A percentile compares a stretch with the other conserved stretches of the same genome.
Conservation (phyloP, 177 flowering plant genomes). For the Vitis hybrid region DNA sequence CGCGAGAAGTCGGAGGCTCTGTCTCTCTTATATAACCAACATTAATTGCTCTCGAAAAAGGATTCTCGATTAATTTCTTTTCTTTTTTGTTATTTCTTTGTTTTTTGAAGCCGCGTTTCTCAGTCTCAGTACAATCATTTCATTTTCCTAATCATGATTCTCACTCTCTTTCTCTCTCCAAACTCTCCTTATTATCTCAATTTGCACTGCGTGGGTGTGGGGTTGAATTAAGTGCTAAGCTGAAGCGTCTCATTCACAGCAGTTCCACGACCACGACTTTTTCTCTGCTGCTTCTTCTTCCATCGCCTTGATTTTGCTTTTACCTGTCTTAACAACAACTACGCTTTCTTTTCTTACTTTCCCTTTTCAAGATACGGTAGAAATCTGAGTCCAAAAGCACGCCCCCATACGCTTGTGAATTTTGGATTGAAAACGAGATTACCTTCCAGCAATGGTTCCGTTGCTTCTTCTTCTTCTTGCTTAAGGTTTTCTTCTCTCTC, state of each 20-base stretch:
- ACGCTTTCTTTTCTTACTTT: slow-evolving; percentile 11
- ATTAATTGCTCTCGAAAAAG: slow-evolving; percentile 11
- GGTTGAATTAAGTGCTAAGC: slow-evolving; percentile 8
- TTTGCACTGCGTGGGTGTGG: slow-evolving; percentile 12
- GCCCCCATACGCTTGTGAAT: background rate
- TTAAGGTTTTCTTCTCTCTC: background rate
- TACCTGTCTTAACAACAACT: background rate
- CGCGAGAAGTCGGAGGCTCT: slow-evolving; percentile 7
- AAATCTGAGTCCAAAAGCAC: background rate
- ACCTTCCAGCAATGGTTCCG: background rate
- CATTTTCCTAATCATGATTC: slow-evolving; percentile 17
- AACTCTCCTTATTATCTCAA: slow-evolving; percentile 19
- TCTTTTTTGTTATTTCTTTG: no score
- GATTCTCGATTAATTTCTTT: background rate
- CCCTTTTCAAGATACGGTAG: slow-evolving; percentile 18
- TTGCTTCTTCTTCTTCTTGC: slow-evolving; percentile 9
- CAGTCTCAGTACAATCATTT: slow-evolving; percentile 32
- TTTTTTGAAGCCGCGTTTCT: slow-evolving; percentile 26
- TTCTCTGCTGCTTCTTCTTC: slow-evolving; percentile 8
- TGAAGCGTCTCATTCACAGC: slow-evolving; percentile 30
- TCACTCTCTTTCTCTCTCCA: slow-evolving; percentile 1
- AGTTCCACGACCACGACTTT: slow-evolving; percentile 41
- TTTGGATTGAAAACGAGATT: no score
- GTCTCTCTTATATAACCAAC: background rate
- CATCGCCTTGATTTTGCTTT: background rate